phyloP scores from a whole-genome alignment of 106 monocot genomes.

The Hemerocallis citrina region DNA sequence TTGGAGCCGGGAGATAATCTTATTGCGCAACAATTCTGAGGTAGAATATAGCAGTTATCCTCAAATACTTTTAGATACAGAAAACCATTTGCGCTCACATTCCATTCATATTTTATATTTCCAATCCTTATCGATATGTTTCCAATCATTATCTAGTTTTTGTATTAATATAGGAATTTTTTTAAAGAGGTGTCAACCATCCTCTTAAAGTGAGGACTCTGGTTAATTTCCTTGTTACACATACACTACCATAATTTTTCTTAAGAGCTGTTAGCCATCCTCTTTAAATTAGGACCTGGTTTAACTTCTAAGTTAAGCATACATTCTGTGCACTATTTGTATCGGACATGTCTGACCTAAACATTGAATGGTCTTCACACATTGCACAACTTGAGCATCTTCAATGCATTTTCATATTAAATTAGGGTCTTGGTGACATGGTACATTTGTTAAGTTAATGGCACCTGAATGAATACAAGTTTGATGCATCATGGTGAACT shows the following conservation, averaged over 20 bases:
- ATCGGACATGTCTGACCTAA: neutral
- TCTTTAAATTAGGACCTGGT: neutral
- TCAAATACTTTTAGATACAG: no score
- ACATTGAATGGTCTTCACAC: neutral
- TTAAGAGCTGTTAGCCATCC: neutral
- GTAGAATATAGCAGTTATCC: no score
- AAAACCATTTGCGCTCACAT: no score
- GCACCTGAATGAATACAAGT: neutral
- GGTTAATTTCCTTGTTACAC: neutral
- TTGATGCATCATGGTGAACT: neutral
- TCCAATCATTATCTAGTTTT: no score
- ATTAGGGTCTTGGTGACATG: neutral
- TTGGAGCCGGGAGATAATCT: no score
- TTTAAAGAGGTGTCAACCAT: no score
- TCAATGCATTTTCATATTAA: neutral
- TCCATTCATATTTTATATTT: no score
- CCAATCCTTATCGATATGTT: no score
- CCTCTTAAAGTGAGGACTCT: no score
- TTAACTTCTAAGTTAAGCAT: neutral
- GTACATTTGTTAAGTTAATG: neutral
- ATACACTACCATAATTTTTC: neutral
- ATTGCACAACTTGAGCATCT: neutral
- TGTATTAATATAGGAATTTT: neutral
- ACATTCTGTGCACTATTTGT: neutral
- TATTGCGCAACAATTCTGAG: no score